A percentile compares a stretch with the other conserved stretches of the same genome.
These are phyloP conservation scores for Penicillium mononematosum DNA, from an alignment of 495 filamentous ascomycete species.

Conservation along the genomic window DNA sequence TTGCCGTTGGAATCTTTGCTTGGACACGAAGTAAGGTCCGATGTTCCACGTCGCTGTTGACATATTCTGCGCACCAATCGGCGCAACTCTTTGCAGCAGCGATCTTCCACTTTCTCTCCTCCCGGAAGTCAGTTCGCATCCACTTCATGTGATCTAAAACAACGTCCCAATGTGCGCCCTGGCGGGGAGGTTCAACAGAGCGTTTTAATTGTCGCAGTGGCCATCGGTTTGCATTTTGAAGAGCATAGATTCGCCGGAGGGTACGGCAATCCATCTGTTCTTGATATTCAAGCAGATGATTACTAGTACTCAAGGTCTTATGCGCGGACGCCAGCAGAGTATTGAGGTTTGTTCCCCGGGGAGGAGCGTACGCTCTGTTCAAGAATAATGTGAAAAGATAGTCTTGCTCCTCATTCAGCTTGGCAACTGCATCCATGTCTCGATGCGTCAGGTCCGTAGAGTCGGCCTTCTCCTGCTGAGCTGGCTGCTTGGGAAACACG, in stretches of 20 bases:
- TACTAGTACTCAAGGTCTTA: constrained; percentile 77
- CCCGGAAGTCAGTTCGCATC: constrained; percentile 93
- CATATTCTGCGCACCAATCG: constrained; percentile 77
- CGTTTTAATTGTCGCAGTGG: constrained; percentile 83
- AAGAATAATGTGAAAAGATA: constrained; percentile 81
- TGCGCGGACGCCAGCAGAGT: constrained; percentile 70
- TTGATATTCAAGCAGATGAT: constrained; percentile 70
- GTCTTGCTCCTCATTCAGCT: constrained; percentile 59
- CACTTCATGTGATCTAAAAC: constrained; percentile 89
- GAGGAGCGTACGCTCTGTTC: constrained; percentile 62
- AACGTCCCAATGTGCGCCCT: constrained; percentile 77
- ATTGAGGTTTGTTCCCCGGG: constrained; percentile 59
- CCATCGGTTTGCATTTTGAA: constrained; percentile 88
- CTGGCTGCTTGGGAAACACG: constrained; percentile 67
- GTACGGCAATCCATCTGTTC: constrained; percentile 84
- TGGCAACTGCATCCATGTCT: constrained; percentile 48
- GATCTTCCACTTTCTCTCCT: constrained; percentile 92
- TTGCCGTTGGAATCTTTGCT: constrained; percentile 37
- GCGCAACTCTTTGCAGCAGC: constrained; percentile 74
- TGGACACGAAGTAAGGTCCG: constrained; percentile 65
- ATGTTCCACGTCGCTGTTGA: constrained; percentile 59
- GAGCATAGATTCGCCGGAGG: constrained; percentile 76
- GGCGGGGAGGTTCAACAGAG: constrained; percentile 71
- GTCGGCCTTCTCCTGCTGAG: constrained; percentile 41
- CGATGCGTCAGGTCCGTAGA: constrained; percentile 38